Evolutionary conservation across 1,284 basidiomycete species (phyloP), one percentile per base, ranked within the genome.

Genomic region (Ganoderma sp.): DNA sequence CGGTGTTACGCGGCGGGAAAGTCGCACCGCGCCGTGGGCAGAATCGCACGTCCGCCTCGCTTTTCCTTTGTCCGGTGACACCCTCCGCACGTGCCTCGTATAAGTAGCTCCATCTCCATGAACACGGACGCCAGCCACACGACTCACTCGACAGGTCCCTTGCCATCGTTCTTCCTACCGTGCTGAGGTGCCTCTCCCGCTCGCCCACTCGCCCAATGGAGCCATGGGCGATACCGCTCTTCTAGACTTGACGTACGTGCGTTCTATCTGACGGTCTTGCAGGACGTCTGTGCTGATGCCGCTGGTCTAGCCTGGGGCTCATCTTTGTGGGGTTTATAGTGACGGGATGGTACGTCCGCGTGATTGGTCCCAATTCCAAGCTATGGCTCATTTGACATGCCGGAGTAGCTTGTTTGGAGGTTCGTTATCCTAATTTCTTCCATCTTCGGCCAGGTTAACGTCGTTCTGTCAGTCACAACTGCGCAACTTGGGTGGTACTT

Each of bases 401-500:
- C 34, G 32, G 32, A 58, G 32, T 54, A 66, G 65, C n/a, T 58
- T 66, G 65, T 62, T 66, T 39, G 65, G 65, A 57, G 42, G 65
- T 66, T 9, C 15, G 65, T 62, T 1, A 41, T 25, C 32, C 28
- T 34, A 8, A 34, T 28, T 56, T 28, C 17, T 8, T 28, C 17
- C 7, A 56, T 19, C 32, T 8, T 52, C 48, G 12, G 52, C 4
- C 14, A 54, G 17, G 32, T 56, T 28, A 56, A 14, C 25, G 19
- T 43, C 37, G 22, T 9, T 41, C 15, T 15, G 52, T 50, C 52
- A 66, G 65, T 66, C 52, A 66, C 60, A 41, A 66, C 65, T 28
- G 65, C 65, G 14, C 65, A 66, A 32, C 42, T 52, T 9, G 65
- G 50, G 9, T 66, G 60, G 60, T 66, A 66, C 17, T 66, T 66